Base-by-base conservation (phyloP, 352 stramenopile species). In the Globisporangium parvum region DNA sequence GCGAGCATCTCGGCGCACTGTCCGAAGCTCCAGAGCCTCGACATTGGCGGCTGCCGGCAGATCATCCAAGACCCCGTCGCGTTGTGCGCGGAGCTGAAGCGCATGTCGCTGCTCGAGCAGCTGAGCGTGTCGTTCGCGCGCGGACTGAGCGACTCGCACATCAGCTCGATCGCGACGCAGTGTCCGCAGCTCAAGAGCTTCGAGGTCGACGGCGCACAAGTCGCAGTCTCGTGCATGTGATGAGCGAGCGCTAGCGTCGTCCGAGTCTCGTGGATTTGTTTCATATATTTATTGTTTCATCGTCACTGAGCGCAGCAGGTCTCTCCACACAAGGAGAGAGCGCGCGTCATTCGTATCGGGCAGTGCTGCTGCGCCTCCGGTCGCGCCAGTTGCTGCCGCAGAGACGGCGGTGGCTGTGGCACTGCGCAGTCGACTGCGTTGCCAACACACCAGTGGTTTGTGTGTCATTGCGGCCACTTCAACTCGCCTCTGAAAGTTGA, bases 101-200 rank as follows among this genome's bases (percentile, higher is more conserved):
- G 59, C 24, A 79, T 88, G 67, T 31, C 65, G 2, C 37, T 65
- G 6, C 63, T 85, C 44, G 62, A 84, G 50, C 65, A 83, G 28
- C 67, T 89, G 17, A 85, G 65, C 41, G 67, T 89, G 17, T 75
- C 76, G 11, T 89, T 89, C 48, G 77, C 65, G 12, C 65, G 72
- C 14, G 73, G 66, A 0, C 24, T 82, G 23, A 71, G 68, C 50
- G 65, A 69, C 42, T 62, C 75, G 6, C 68, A 85, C 51, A 73
- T 86, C 21, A 65, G 67, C 51, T 77, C 75, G 11, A 82, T 88
- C 45, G 73, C 66, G 18, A 71, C 75, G 18, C 68, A 88, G 55
- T 87, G 73, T 48, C 66, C 65, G 46, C 70, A 84, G 45, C 66
- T 85, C 20, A 86, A 83, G 65, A 55, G 61, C 37, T 78, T 85